Percentiles rank a stretch among this genome's conserved stretches.
Evolutionary conservation across 371 early-diverging fungal genomes (phyloP).

Genomic region (Lichtheimia ornata): DNA sequence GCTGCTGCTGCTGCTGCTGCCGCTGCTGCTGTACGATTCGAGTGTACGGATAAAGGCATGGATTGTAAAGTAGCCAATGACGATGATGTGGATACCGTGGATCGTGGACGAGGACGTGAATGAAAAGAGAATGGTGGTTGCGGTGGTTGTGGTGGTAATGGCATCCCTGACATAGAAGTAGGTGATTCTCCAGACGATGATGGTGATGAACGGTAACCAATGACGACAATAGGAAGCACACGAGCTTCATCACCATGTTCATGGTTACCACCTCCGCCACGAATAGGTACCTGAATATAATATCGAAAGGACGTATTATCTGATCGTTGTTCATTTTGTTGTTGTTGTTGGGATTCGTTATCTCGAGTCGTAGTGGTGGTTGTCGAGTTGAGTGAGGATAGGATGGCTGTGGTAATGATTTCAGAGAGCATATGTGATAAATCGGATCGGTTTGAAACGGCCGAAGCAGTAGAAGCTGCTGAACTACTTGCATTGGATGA

Average conservation of each 20-base stretch:
- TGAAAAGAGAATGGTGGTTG: neutral
- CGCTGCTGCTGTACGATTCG: constrained; percentile 16
- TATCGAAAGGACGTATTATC: constrained; percentile 4
- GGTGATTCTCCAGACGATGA: constrained; percentile 1
- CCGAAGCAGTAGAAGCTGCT: constrained; percentile 25
- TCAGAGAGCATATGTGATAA: constrained; percentile 28
- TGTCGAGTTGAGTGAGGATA: constrained; percentile 17
- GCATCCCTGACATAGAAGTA: neutral
- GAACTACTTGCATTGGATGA: constrained; percentile 13
- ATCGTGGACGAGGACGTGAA: constrained; percentile 20
- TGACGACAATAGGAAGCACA: constrained; percentile 21
- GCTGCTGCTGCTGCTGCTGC: constrained; percentile 7
- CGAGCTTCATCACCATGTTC: neutral
- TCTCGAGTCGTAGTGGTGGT: constrained; percentile 3
- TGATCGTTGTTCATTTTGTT: constrained; percentile 5
- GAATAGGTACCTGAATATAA: constrained; percentile 8
- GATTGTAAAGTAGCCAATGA: constrained; percentile 29
- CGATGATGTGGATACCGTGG: constrained; percentile 26
- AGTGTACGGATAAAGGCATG: constrained; percentile 26
- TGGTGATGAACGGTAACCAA: constrained; percentile 23
- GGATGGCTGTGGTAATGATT: constrained; percentile 22
- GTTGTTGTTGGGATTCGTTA: constrained; percentile 12
- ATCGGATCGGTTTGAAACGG: constrained; percentile 20
- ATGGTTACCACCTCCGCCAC: neutral
- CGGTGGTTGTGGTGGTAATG: constrained; percentile 1